Evolutionary conservation across 805 yeast species (phyloP), one percentile per base, ranked within the genome.

Genomic region (Zygosaccharomyces bisporus): DNA sequence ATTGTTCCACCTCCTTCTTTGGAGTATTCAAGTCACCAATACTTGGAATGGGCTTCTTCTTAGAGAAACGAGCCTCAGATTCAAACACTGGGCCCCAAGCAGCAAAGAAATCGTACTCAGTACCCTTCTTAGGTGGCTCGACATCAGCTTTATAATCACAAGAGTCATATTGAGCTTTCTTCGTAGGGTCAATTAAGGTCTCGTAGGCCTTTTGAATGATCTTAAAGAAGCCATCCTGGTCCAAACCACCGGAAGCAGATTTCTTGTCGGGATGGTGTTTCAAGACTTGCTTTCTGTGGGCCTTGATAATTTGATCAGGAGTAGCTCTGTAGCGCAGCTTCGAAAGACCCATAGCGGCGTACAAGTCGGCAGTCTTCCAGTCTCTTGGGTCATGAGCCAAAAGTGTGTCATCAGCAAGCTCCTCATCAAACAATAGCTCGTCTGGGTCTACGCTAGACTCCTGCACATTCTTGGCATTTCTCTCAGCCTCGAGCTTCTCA

Each of bases 261-360:
- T 87, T 90, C 78, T 93, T 93, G 72, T 93, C 99, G 55, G 99
- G 99, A 69, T 93, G 99, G 69, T 91, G 96, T 74, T 83, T 87
- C 71, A 93, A 77, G 21, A 93, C 98, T 72, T 88, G 95, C 68
- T 83, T 84, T 77, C 99, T 84, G 77, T 91, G 97, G 46, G 98
- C 97, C 68, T 89, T 83, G 72, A 95, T 84, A 63, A 93, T 81
- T 70, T 90, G 97, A 59, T 83, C 95, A 58, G 83, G 90, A 44
- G 87, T 88, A 54, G 99, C 98, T 56, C 71, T 81, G 82, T 78
- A 83, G 75, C 99, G 83, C 69, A 86, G 80, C 66, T 88, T 86
- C 51, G 95, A 82, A 60, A 93, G 75, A 53, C 99, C 98, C 70
- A 93, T 79, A 39, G 93, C 98, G 44, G 95, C 95, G 62, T 93